Conservation (phyloP, 2,329 filamentous ascomycete species). For the Pyricularia pennisetigena region DNA sequence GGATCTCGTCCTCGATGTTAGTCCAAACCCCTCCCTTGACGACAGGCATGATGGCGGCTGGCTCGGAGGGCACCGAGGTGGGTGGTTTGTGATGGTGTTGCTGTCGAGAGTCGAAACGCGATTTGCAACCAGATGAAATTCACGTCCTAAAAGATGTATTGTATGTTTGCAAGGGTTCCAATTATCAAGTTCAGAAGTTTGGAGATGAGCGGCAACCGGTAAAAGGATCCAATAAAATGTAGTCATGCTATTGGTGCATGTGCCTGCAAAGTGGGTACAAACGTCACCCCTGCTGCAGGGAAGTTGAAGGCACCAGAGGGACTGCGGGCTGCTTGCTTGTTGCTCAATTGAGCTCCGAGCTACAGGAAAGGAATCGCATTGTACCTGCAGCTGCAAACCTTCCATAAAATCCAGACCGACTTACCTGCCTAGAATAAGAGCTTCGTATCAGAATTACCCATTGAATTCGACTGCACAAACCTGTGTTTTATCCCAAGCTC, state of each 20-base stretch:
- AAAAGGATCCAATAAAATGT: not conserved
- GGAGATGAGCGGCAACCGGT: not conserved
- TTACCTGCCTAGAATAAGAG: not conserved
- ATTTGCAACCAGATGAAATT: not conserved
- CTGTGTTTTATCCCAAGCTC: not conserved
- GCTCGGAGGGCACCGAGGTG: not conserved
- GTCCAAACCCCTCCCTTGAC: constrained; percentile 70
- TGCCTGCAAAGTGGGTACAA: not conserved
- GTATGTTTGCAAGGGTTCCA: not conserved
- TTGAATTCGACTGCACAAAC: not conserved
- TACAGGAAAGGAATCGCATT: not conserved
- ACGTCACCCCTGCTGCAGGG: not conserved
- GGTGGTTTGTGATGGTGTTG: not conserved
- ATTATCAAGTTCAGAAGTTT: not conserved
- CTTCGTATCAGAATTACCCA: not conserved
- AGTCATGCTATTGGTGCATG: not conserved
- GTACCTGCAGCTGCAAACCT: not conserved
- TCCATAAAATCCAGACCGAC: not conserved
- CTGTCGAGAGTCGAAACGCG: not conserved
- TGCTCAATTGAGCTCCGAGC: not conserved
- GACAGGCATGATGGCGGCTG: constrained; percentile 46
- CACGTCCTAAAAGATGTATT: not conserved
- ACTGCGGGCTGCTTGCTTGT: not conserved
- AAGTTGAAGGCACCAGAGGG: not conserved
- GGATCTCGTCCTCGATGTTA: constrained; percentile 85